Conservation (phyloP, 169 alveolate genomes). For the Miamiensis avidus region DNA sequence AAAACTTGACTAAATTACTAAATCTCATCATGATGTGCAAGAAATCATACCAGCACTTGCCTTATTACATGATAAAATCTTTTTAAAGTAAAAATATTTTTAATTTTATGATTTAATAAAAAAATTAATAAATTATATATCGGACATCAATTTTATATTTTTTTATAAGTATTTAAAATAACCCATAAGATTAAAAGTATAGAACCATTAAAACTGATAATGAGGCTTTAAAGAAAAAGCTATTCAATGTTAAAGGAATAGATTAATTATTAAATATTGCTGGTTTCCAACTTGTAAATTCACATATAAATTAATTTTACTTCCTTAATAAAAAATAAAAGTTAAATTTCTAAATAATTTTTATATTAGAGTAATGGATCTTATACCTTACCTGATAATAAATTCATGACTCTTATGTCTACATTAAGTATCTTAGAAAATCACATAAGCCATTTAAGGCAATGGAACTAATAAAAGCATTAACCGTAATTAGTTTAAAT, state of each 20-base stretch:
- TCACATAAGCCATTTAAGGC: neutral
- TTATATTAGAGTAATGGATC: neutral
- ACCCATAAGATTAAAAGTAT: neutral
- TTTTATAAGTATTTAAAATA: neutral
- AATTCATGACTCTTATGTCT: neutral
- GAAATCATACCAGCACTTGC: neutral
- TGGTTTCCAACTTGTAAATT: neutral
- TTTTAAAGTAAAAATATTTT: neutral
- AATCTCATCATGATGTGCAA: too few relatives aligned
- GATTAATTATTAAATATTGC: neutral
- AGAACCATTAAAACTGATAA: neutral
- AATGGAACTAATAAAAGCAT: neutral
- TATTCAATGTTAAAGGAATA: neutral
- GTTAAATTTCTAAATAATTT: neutral
- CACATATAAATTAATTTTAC: too few relatives aligned
- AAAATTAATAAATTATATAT: too few relatives aligned
- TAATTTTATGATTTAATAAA: too few relatives aligned
- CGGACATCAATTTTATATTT: too few relatives aligned
- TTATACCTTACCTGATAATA: neutral
- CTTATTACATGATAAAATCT: neutral
- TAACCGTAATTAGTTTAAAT: neutral
- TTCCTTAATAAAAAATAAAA: neutral
- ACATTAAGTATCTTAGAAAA: neutral
- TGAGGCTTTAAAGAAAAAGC: neutral
- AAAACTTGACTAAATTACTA: neutral